Conservation (phyloP, 805 yeast genomes). For the Millerozyma miso region DNA sequence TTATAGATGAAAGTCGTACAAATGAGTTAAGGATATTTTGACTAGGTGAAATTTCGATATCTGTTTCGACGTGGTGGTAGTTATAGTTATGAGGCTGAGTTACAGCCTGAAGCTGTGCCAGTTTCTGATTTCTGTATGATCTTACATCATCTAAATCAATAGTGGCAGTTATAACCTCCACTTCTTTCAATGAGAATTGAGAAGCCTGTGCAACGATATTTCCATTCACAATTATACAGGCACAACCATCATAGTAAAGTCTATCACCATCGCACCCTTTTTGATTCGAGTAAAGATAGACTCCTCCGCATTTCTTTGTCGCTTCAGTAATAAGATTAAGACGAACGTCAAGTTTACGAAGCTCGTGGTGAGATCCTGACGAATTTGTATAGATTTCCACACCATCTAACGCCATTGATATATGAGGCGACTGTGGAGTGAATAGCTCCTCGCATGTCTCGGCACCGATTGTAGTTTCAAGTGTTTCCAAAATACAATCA, state of each 20-base stretch:
- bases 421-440: constrained; percentile 95
- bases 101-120: constrained; percentile 73
- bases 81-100: constrained; percentile 24
- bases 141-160: constrained; percentile 90
- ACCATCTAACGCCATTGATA: constrained; percentile 87
- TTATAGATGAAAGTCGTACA: constrained; percentile 52
- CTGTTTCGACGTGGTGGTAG: constrained; percentile 57
- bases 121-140: constrained; percentile 68
- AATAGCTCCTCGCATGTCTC: constrained; percentile 98
- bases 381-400: constrained; percentile 97
- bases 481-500: constrained; percentile 80
- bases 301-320: constrained; percentile 94
- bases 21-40: constrained; percentile 56
- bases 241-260: constrained; percentile 95
- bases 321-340: constrained; percentile 85
- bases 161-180: constrained; percentile 94
- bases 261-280: constrained; percentile 99
- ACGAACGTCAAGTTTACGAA: constrained; percentile 83
- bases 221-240: constrained; percentile 90
- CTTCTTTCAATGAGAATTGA: constrained; percentile 86
- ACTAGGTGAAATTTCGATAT: constrained; percentile 62
- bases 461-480: constrained; percentile 89
- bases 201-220: constrained; percentile 87
- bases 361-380: constrained; percentile 96
- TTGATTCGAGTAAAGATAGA: constrained; percentile 90